Conservation (phyloP, 1,284 basidiomycete genomes). For the Leccinum pachyderme region DNA sequence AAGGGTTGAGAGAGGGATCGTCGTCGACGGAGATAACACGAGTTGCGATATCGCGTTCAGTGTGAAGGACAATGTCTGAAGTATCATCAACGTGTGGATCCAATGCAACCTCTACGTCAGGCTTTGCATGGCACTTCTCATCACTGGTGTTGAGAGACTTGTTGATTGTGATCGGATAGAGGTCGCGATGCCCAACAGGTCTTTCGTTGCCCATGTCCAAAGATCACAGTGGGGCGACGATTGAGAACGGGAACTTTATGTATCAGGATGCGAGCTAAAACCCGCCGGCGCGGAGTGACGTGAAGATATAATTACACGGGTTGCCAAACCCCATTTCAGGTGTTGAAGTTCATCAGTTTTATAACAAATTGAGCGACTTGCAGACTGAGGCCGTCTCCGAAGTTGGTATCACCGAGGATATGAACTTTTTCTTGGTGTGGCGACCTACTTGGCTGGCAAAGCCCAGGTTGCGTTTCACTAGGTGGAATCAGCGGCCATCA, state of each 20-base stretch:
- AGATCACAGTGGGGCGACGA: not conserved
- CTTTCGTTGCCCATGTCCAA: conserved; percentile 4
- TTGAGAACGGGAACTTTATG: not conserved
- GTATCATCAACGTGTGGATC: conserved; percentile 9
- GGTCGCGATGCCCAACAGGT: not conserved
- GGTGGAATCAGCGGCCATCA: not conserved
- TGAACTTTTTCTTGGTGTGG: not conserved
- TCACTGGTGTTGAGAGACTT: conserved; percentile 15
- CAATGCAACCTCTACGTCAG: conserved; percentile 34
- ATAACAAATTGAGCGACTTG: not conserved
- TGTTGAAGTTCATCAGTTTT: not conserved
- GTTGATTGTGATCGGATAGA: not conserved
- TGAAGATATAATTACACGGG: not conserved
- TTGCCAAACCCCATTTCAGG: not conserved
- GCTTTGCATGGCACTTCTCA: conserved; percentile 32
- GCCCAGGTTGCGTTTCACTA: not conserved
- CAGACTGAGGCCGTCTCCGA: not conserved
- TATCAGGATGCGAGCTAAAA: not conserved
- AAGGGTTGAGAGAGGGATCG: conserved; percentile 53
- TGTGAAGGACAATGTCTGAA: conserved; percentile 36
- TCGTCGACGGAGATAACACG: conserved; percentile 54
- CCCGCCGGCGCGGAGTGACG: not conserved
- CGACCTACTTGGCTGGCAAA: not conserved
- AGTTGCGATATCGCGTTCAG: conserved; percentile 49
- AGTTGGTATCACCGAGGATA: not conserved